Evolutionary conservation across 768 basidiomycete genomes (phyloP), one percentile per base, ranked within the genome.

Genomic region (Suillus decipiens): DNA sequence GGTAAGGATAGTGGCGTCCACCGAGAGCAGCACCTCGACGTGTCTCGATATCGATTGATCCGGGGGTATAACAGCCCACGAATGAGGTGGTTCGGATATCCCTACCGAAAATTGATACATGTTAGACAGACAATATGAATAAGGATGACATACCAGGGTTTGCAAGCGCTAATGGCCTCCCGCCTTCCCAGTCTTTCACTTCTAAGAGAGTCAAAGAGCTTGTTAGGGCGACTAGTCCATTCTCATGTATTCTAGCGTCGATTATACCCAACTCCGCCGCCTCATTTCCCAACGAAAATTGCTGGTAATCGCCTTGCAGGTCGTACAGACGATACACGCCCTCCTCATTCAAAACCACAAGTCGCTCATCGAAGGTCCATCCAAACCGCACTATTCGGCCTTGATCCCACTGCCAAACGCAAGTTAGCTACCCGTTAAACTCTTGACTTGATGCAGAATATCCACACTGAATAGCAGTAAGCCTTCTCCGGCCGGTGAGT

Each of bases 251-350:
- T 34, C 88, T 84, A 3, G 94, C 96, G 58, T 95, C 92, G 57
- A 94, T 79, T 39, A 98, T 82, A 0, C 94, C 95, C 63, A 87
- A 78, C 73, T 96, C 95, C 5, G 84, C 82, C 0, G 90, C 92
- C 59, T 96, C 95, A 10, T 79, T 79, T 9, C 94, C 95, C 2
- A 98, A 81, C 0, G 94, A 93, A 72, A 88, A 84, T 65, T 98
- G 95, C 63, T 85, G 79, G 71, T 95, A 97, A 68, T 92, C 90
- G 61, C 89, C 88, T 75, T 93, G 89, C 39, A 93, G 78, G 76
- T 94, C 90, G 70, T 98, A 98, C 31, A 98, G 69, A 53, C 97
- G 84, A 76, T 97, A 99, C 7, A 84, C 82, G 31, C 96, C 96
- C 69, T 98, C 95, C 75, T 96, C 95, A 71, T 95, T 93, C 43